Percentiles rank a stretch among this genome's conserved stretches.
Evolutionary conservation across 495 filamentous ascomycete species (phyloP).

Genomic region (Daldinia caldariorum): DNA sequence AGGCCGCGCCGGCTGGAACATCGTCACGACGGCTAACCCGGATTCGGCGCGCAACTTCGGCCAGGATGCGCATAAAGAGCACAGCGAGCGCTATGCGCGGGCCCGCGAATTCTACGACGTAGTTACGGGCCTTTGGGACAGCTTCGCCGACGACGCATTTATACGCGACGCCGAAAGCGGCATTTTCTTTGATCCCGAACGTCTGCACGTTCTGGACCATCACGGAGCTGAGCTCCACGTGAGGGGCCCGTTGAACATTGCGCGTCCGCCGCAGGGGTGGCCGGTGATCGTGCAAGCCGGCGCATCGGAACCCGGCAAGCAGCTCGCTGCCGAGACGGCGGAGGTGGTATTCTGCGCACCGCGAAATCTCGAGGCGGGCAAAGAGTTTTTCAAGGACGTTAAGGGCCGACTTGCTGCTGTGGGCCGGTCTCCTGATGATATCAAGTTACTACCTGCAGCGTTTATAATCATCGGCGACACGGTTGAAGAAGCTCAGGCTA

Average conservation of each 20-base stretch:
- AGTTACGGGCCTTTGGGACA: conserved; percentile 65
- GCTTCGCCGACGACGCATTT: conserved; percentile 65
- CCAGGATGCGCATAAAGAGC: conserved; percentile 62
- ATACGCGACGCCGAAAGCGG: conserved; percentile 58
- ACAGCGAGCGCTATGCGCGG: conserved; percentile 66
- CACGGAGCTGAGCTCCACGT: conserved; percentile 59
- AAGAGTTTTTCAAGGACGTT: conserved; percentile 63
- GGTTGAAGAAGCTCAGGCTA: conserved; percentile 60
- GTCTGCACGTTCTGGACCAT: conserved; percentile 62
- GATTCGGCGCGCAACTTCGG: conserved; percentile 66
- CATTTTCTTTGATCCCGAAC: conserved; percentile 59
- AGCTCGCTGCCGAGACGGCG: conserved; percentile 64
- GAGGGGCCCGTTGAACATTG: conserved; percentile 63
- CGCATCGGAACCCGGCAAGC: conserved; percentile 62
- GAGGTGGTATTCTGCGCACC: conserved; percentile 62
- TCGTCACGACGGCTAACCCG: conserved; percentile 69
- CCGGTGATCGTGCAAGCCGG: conserved; percentile 67
- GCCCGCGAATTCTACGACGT: conserved; percentile 70
- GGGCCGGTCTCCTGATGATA: conserved; percentile 54
- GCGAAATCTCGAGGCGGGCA: conserved; percentile 53
- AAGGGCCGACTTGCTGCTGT: conserved; percentile 58
- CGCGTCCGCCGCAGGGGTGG: conserved; percentile 64
- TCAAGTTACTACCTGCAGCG: conserved; percentile 65
- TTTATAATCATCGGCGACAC: conserved; percentile 56
- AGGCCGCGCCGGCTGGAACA: conserved; percentile 71